Percentiles rank a stretch among this genome's conserved stretches.
These are phyloP conservation scores for Catharanthus roseus DNA, from an alignment of 257 asterid species.

Conservation along the genomic window DNA sequence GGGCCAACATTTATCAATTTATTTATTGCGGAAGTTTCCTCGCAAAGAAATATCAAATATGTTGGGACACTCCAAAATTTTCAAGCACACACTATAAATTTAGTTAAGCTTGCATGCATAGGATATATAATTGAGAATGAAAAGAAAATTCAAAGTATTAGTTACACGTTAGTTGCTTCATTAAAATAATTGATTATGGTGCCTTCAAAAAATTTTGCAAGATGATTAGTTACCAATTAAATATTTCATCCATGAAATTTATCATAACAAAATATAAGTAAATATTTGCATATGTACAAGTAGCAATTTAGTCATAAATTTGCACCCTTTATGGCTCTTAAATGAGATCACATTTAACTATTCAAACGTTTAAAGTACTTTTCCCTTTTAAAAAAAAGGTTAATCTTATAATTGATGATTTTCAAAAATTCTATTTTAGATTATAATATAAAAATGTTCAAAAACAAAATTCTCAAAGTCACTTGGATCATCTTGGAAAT, in stretches of 20 bases:
- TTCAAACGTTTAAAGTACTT: no score
- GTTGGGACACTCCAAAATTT: not conserved
- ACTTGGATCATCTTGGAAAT: no score
- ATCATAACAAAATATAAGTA: not conserved
- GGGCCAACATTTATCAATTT: not conserved
- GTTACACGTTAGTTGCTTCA: not conserved
- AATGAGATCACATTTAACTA: no score
- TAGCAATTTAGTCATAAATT: no score
- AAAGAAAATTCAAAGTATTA: not conserved
- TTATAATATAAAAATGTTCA: no score
- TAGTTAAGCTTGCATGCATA: not conserved
- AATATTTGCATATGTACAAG: not conserved
- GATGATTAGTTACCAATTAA: not conserved
- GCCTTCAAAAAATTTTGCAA: not conserved
- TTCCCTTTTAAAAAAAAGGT: no score
- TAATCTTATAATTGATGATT: no score
- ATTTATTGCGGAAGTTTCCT: not conserved
- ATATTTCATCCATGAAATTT: not conserved
- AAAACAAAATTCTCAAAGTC: no score
- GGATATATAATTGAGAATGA: conserved; percentile 5
- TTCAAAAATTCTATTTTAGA: no score
- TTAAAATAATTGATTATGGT: not conserved
- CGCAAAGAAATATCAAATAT: not conserved
- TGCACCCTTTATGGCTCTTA: no score
- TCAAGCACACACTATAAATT: not conserved